Conservation (phyloP, 371 early-diverging fungal genomes). For the Lichtheimia corymbifera region DNA sequence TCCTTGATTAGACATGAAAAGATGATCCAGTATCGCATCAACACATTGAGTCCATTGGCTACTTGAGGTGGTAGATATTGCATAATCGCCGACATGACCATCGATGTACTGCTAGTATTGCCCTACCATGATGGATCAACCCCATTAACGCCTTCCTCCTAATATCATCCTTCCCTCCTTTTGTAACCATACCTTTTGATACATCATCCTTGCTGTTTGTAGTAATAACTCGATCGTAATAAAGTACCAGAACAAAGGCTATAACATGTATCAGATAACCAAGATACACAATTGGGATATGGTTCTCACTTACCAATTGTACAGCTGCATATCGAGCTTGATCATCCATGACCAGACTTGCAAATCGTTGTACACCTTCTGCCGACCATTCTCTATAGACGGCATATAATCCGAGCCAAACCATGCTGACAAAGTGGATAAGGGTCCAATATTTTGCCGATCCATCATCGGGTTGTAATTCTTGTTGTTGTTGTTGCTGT, state of each 20-base stretch:
- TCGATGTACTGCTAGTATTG: conserved; percentile 38
- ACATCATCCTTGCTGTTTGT: conserved; percentile 54
- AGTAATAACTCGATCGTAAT: conserved; percentile 53
- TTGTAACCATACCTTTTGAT: conserved; percentile 42
- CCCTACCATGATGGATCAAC: conserved; percentile 18
- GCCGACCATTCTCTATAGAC: conserved; percentile 50
- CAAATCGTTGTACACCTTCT: conserved; percentile 40
- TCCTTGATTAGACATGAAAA: conserved; percentile 60
- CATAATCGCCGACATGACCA: conserved; percentile 6
- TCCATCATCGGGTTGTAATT: conserved; percentile 23
- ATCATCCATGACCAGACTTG: conserved; percentile 24
- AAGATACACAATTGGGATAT: conserved; percentile 1
- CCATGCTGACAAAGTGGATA: conserved; percentile 50
- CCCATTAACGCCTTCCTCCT: background rate
- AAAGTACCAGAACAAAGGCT: conserved; percentile 71
- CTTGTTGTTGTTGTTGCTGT: conserved; percentile 17
- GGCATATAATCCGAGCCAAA: conserved; percentile 46
- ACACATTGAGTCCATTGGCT: conserved; percentile 44
- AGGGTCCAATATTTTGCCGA: conserved; percentile 55
- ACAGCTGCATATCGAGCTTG: conserved; percentile 19
- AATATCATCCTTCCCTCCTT: background rate
- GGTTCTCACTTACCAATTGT: conserved; percentile 29
- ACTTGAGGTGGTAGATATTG: conserved; percentile 56
- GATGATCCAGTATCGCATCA: conserved; percentile 62
- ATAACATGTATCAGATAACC: background rate